These are phyloP conservation scores for Fusarium duplospermum DNA, from an alignment of 2,329 filamentous ascomycete species.

Conservation along the genomic window DNA sequence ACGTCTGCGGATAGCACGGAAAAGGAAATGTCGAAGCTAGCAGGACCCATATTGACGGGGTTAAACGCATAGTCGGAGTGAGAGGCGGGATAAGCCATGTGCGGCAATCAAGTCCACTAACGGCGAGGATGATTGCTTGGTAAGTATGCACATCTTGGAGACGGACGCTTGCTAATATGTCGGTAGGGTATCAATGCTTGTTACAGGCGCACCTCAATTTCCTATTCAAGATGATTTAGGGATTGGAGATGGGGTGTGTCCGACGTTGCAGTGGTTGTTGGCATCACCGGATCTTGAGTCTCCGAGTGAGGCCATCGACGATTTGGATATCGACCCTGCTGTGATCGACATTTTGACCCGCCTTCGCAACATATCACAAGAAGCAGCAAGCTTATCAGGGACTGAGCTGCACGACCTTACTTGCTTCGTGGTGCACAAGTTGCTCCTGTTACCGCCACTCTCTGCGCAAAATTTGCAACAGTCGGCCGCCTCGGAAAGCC, in stretches of 20 bases:
- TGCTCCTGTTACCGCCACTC: conserved; percentile 49
- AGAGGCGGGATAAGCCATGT: conserved; percentile 63
- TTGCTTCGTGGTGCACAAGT: conserved; percentile 64
- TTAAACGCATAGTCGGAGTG: conserved; percentile 60
- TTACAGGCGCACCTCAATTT: conserved; percentile 65
- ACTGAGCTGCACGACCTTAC: conserved; percentile 66
- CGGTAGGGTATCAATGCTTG: conserved; percentile 67
- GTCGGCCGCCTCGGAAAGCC: conserved; percentile 52
- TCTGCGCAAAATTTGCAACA: conserved; percentile 7
- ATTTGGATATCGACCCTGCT: conserved; percentile 47
- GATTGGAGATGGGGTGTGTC: conserved; percentile 60
- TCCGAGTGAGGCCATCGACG: conserved; percentile 20
- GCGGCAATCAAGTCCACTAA: conserved; percentile 62
- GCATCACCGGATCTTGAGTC: conserved; percentile 27
- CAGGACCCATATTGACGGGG: conserved; percentile 61
- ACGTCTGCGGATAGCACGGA: conserved; percentile 54
- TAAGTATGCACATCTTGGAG: conserved; percentile 42
- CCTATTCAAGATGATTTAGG: conserved; percentile 61
- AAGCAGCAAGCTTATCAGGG: conserved; percentile 45
- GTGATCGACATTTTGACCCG: conserved; percentile 55
- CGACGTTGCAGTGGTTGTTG: conserved; percentile 61
- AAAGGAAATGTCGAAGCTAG: conserved; percentile 61
- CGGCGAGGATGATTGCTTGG: conserved; percentile 67
- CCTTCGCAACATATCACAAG: conserved; percentile 57
- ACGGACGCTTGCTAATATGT: not conserved